Conservation (phyloP, 1,284 basidiomycete species). For the Tilletia walkeri region DNA sequence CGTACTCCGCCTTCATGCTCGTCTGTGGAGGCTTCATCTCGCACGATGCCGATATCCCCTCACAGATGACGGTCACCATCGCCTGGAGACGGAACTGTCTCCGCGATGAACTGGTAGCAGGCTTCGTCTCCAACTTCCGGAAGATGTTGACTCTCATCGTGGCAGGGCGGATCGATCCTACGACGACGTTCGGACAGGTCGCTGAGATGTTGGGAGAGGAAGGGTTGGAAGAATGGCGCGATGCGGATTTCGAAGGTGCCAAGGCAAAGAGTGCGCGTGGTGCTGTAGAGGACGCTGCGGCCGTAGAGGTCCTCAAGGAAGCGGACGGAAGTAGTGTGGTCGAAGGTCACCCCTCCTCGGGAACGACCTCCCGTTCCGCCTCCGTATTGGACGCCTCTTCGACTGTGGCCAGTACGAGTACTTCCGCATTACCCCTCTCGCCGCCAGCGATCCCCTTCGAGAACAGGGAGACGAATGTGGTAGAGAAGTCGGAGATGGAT, state of each 20-base stretch:
- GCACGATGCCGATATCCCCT: slow-evolving; percentile 1
- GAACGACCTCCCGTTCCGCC: no score
- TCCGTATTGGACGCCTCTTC: no score
- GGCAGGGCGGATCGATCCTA: not conserved
- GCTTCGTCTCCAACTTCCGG: not conserved
- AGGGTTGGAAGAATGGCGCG: not conserved
- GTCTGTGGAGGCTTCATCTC: slow-evolving; percentile 5
- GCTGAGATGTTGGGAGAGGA: slow-evolving; percentile 7
- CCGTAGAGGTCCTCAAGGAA: no score
- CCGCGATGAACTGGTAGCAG: not conserved
- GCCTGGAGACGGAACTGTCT: slow-evolving; percentile 5
- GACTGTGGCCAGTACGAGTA: no score
- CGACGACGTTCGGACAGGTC: not conserved
- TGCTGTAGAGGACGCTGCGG: no score
- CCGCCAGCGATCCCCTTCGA: no score
- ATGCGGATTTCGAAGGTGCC: not conserved
- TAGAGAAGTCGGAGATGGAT: no score
- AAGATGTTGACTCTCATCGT: not conserved
- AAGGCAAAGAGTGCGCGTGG: not conserved
- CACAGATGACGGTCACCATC: not conserved
- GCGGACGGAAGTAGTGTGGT: no score
- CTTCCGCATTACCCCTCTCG: no score
- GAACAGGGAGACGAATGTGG: no score
- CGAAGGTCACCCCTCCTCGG: no score
- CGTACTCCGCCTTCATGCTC: slow-evolving; percentile 7